Evolutionary conservation across 31 red algal species (phyloP), one percentile per base, ranked within the genome.

Genomic region (Odonthalia washingtoniensis): DNA sequence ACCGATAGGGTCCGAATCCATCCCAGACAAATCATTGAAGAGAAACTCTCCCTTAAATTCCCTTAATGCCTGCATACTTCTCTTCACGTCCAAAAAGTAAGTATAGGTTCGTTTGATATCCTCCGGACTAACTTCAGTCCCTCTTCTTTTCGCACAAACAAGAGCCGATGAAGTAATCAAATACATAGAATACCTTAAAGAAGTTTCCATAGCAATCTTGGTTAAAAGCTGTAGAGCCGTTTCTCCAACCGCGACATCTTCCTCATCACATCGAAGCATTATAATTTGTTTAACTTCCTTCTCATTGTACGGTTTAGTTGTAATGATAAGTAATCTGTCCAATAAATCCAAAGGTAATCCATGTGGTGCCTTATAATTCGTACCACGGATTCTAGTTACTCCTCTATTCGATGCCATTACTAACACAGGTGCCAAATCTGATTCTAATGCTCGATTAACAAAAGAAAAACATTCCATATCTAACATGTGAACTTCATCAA

Each of bases 401-500:
- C 98, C 95, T 18, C 98, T 86, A 75, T 99, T 99, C 14, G 92
- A 92, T 37, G 98, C 98, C 73, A 93, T 85, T 1, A 99, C 87
- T 28, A 99, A 87, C 34, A 99, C 88, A 38, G 98, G 95, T 14
- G 98, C 92, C 38, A 99, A 80, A 43, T 95, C 90, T 41, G 83
- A 86, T 66, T 99, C 98, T 26, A 99, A 70, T 27, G 95, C 89
- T 42, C 95, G 77, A 69, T 93, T 97, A 53, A 99, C 88, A 78
- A 97, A 99, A 0, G 98, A 95, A 67, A 99, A 99, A 72, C 98
- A 99, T 84, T 99, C 98, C 41, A 99, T 99, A 77, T 99, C 98
- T 36, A 99, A 76, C 95, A 99, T 99, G 65, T 99, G 98, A 40
- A 99, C 98, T 69, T 99, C 98, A 75, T 99, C 98, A 72, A 99